A percentile compares a stretch with the other conserved stretches of the same genome.
phyloP scores from a whole-genome alignment of 1,284 basidiomycete genomes.

The Cutaneotrichosporon spelunceum region DNA sequence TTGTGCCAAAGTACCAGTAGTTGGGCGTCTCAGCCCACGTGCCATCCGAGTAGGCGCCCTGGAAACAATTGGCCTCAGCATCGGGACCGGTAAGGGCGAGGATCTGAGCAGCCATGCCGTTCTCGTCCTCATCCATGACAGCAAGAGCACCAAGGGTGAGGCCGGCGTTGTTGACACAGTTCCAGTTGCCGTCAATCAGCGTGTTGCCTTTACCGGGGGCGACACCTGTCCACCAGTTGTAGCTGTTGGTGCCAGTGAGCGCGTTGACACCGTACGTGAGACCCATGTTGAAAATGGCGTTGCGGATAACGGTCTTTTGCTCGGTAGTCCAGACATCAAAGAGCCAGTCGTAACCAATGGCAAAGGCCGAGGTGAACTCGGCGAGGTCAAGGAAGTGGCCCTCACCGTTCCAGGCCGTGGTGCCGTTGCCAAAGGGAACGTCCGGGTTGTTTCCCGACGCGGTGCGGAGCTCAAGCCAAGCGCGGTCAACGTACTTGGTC shows the following conservation, averaged over 20 bases:
- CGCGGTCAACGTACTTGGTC: constrained; percentile 74
- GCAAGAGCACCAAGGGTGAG: constrained; percentile 85
- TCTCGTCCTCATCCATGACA: constrained; percentile 76
- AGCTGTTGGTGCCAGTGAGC: constrained; percentile 50
- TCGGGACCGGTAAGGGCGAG: constrained; percentile 4
- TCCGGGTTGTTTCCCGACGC: constrained; percentile 45
- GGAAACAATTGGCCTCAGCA: constrained; percentile 67
- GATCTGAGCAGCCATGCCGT: constrained; percentile 6
- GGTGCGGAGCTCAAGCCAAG: constrained; percentile 71
- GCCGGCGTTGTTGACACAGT: constrained; percentile 91
- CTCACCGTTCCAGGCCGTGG: constrained; percentile 67
- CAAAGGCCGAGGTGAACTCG: constrained; percentile 82
- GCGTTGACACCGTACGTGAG: constrained; percentile 63
- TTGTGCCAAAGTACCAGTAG: constrained; percentile 95
- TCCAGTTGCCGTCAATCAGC: constrained; percentile 77
- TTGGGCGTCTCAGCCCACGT: constrained; percentile 95
- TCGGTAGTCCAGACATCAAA: constrained; percentile 76
- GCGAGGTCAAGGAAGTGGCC: constrained; percentile 90
- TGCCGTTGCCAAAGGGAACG: constrained; percentile 61
- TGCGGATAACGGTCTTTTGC: constrained; percentile 69
- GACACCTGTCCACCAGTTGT: constrained; percentile 55
- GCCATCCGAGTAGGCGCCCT: constrained; percentile 65
- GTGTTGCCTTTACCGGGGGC: constrained; percentile 19
- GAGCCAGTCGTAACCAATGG: constrained; percentile 90
- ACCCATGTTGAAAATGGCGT: constrained; percentile 75